Percentiles rank a stretch among this genome's conserved stretches.
These are phyloP conservation scores for Fraxinus nigra DNA, from an alignment of 305 asterid species.

Conservation along the genomic window DNA sequence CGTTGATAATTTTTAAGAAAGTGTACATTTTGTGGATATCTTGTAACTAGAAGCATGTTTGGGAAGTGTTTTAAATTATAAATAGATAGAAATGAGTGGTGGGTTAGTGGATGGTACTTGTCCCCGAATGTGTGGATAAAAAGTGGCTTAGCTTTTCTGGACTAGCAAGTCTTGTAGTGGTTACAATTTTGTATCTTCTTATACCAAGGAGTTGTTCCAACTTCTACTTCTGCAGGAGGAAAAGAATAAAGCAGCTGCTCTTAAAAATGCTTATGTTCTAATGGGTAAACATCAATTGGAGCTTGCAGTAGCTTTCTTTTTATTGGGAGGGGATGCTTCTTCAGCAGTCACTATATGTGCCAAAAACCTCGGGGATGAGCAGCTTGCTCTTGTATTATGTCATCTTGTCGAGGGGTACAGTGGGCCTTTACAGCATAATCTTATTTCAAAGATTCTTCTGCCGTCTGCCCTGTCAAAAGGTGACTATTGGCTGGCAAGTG, in stretches of 20 bases:
- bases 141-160: not conserved
- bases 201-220: constrained; percentile 13
- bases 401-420: constrained; percentile 86
- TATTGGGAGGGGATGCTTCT: constrained; percentile 95
- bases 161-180: constrained; percentile 21
- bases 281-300: constrained; percentile 97
- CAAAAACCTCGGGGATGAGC: constrained; percentile 95
- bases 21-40: constrained; percentile 9
- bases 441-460: constrained; percentile 71
- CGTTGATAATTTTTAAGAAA: not conserved
- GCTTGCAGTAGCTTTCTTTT: constrained; percentile 94
- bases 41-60: not conserved
- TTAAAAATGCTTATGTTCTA: constrained; percentile 94
- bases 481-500: constrained; percentile 84
- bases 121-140: not conserved
- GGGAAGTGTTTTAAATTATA: not conserved
- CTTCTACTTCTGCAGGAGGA: constrained; percentile 64
- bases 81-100: not conserved
- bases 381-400: constrained; percentile 94
- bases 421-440: constrained; percentile 67
- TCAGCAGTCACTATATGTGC: constrained; percentile 94
- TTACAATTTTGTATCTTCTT: constrained; percentile 16
- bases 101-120: not conserved
- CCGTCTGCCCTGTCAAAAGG: constrained; percentile 80
- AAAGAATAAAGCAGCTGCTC: constrained; percentile 90